phyloP scores from a whole-genome alignment of 352 stramenopile species.

The Thalassiosira exigua region DNA sequence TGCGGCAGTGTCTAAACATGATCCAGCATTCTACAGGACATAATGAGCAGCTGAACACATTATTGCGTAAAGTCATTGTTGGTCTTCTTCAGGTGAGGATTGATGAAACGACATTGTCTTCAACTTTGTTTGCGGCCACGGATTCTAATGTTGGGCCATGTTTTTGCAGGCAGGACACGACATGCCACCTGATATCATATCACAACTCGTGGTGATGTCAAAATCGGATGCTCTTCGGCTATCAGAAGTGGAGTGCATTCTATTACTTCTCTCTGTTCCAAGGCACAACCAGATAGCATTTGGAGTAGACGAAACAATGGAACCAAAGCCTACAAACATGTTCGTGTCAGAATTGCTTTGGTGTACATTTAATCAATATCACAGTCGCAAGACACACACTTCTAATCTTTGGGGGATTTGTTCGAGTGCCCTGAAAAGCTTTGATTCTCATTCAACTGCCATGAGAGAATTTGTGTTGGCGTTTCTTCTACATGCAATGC shows the following conservation, averaged over 20 bases:
- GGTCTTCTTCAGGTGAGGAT: conserved; percentile 33
- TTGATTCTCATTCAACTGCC: background rate
- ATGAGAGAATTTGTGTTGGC: conserved; percentile 48
- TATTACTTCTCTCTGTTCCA: conserved; percentile 24
- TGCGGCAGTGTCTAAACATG: conserved; percentile 49
- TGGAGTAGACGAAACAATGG: background rate
- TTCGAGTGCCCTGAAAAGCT: background rate
- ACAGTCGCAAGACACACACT: conserved; percentile 5
- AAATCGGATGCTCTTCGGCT: background rate
- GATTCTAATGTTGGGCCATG: no score
- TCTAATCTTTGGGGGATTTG: conserved; percentile 27
- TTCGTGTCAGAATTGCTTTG: conserved; percentile 28
- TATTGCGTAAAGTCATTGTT: conserved; percentile 25
- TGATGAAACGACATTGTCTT: no score
- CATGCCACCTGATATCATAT: background rate
- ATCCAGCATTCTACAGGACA: conserved; percentile 29
- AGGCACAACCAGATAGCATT: background rate
- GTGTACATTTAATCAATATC: background rate
- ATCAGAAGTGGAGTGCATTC: conserved; percentile 21
- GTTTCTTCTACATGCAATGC: conserved; percentile 30
- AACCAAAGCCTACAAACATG: conserved; percentile 6
- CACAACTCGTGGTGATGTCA: conserved; percentile 12
- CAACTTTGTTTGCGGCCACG: no score
- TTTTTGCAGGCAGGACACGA: no score
- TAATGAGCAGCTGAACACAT: conserved; percentile 14